Percentiles rank a stretch among this genome's conserved stretches.
These are phyloP conservation scores for Leucosporidium scottii DNA, from an alignment of 768 basidiomycete genomes.

Conservation along the genomic window DNA sequence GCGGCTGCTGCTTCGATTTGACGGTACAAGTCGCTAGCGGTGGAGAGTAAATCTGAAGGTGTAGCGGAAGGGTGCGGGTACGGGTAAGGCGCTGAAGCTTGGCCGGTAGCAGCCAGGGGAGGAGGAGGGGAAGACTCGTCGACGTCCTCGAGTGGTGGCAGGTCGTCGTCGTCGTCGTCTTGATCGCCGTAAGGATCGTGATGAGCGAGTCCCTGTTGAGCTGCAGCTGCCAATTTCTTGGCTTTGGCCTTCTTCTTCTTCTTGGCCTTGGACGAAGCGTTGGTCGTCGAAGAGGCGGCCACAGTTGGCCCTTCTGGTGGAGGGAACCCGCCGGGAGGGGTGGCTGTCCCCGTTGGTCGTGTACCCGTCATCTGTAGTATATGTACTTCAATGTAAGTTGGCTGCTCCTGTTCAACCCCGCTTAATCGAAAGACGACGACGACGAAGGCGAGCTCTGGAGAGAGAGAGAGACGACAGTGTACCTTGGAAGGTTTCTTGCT, in stretches of 20 bases:
- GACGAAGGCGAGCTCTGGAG: neutral
- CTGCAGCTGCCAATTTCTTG: slow-evolving; percentile 2
- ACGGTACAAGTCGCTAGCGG: slow-evolving; percentile 58
- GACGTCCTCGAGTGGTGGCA: slow-evolving; percentile 11
- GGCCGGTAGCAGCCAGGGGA: neutral
- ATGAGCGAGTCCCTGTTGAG: neutral
- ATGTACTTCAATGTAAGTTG: neutral
- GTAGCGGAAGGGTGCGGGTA: slow-evolving; percentile 39
- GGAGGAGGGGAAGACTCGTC: slow-evolving; percentile 8
- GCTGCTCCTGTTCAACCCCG: too few relatives aligned
- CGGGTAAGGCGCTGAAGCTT: neutral
- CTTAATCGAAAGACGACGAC: neutral
- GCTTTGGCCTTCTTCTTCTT: slow-evolving; percentile 26
- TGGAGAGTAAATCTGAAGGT: slow-evolving; percentile 57
- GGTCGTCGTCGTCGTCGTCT: slow-evolving; percentile 11
- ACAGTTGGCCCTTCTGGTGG: neutral
- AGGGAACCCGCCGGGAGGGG: slow-evolving; percentile 1
- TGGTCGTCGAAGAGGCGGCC: neutral
- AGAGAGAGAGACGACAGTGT: neutral
- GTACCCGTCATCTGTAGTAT: neutral
- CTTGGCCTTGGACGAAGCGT: slow-evolving; percentile 3
- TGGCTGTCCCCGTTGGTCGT: neutral
- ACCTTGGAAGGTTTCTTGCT: too few relatives aligned
- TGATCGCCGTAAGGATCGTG: neutral
- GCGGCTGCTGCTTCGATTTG: slow-evolving; percentile 49